These are phyloP conservation scores for Areca catechu DNA, from an alignment of 176 grass and related monocot genomes.

Conservation along the genomic window DNA sequence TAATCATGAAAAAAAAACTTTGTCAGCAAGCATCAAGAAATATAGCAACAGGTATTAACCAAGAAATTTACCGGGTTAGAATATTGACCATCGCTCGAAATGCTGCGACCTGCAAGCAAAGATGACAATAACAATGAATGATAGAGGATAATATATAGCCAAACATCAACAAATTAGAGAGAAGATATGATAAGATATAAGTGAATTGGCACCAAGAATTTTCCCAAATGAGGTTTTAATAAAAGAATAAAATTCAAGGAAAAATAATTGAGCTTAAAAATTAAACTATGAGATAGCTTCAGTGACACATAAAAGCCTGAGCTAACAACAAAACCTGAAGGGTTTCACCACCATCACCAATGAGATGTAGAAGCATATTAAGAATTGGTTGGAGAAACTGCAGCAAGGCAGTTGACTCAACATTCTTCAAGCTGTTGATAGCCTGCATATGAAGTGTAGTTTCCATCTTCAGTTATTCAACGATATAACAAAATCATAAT, in stretches of 20 bases:
- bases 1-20: too few relatives aligned
- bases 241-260: conserved; percentile 15
- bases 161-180: not conserved
- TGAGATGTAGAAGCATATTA: conserved; percentile 97
- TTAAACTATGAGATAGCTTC: too few relatives aligned
- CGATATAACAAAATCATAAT: too few relatives aligned
- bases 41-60: conserved; percentile 11
- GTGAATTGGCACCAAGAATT: too few relatives aligned
- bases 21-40: conserved; percentile 4
- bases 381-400: conserved; percentile 98
- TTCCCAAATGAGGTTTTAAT: not conserved
- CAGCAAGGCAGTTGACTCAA: conserved; percentile 75
- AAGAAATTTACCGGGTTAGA: conserved; percentile 55
- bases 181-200: too few relatives aligned
- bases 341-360: conserved; percentile 99
- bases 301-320: not conserved
- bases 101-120: conserved; percentile 68
- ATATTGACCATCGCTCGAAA: conserved; percentile 99
- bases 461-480: too few relatives aligned
- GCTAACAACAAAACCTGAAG: conserved; percentile 66
- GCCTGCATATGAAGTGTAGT: conserved; percentile 42
- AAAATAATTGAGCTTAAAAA: not conserved
- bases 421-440: conserved; percentile 99
- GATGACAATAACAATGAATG: conserved; percentile 3
- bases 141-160: conserved; percentile 9